Evolutionary conservation across 1,139 yeast genomes (phyloP), one percentile per base, ranked within the genome.

Genomic region (Saccharomyces hybrid): DNA sequence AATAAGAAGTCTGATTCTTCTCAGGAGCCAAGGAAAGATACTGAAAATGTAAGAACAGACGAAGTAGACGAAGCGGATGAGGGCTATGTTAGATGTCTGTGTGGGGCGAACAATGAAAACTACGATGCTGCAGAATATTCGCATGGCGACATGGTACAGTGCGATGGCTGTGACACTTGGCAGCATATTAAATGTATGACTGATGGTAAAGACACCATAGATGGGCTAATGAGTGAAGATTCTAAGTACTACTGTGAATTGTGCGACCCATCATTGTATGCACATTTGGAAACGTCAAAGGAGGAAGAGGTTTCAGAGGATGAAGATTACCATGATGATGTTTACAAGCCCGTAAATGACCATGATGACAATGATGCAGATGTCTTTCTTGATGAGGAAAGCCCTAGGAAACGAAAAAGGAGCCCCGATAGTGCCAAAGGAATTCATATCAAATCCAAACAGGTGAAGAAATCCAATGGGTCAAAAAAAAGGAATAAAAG

Each of bases 141-240:
- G 23, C 76, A 78, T 25, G 83, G 87, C 5, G 76, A 79, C 38
- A 86, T 88, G 91, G 81, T 86, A 34, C 88, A 86, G 65, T 89
- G 97, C 70, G 96, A 86, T 54, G 65, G 72, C 25, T 89, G 97
- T 68, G 71, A 78, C 53, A 82, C 89, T 11, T 89, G 97, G 97
- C 97, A 89, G 67, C 97, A 89, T 68, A 81, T 84, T 38, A 74
- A 71, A 54, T 89, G 97, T 70, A 79, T 87, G 79, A 79, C 87
- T 49, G 69, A 76, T 62, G 70, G 77, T 62, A 68, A 70, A 23
- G 57, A 51, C 19, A n/a, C 19, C 47, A 16, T 23, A 14, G 27
- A 32, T 25, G 47, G 48, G 8, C 49, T 57, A 41, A 41, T 60
- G 46, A 52, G 51, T 26, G 46, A 77, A 1, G 83, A 84, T 0